These are phyloP conservation scores for Meyerozyma smithsonii DNA, from an alignment of 1,139 yeast genomes.

Conservation along the genomic window DNA sequence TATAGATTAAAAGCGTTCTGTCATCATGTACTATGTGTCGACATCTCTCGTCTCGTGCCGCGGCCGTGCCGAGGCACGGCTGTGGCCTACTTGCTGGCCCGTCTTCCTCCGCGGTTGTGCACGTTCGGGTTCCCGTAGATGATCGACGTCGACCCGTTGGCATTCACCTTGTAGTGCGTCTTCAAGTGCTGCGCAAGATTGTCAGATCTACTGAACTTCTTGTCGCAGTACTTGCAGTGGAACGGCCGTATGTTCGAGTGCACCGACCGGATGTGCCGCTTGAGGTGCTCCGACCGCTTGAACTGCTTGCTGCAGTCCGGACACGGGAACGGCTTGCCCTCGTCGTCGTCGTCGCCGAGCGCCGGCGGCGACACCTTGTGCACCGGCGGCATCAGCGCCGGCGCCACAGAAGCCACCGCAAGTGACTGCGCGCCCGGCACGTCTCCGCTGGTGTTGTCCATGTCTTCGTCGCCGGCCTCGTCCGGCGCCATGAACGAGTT, in stretches of 20 bases:
- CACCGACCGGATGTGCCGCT: conserved; percentile 45
- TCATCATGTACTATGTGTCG: no score
- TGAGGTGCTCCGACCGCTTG: conserved; percentile 46
- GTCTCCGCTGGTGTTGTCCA: neutral
- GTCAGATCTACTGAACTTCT: conserved; percentile 57
- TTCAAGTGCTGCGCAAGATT: conserved; percentile 61
- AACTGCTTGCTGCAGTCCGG: conserved; percentile 43
- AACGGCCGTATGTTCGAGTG: conserved; percentile 46
- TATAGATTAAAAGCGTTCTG: no score
- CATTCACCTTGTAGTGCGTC: conserved; percentile 39
- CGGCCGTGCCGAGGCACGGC: no score
- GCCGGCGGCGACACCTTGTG: neutral
- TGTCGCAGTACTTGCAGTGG: conserved; percentile 46
- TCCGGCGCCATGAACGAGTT: neutral
- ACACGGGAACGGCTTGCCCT: conserved; percentile 34
- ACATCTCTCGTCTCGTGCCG: no score
- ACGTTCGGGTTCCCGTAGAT: conserved; percentile 35
- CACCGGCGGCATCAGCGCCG: neutral
- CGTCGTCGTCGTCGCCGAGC: conserved; percentile 8
- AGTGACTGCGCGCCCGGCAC: neutral
- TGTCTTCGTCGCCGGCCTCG: neutral
- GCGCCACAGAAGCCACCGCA: neutral
- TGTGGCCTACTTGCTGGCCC: neutral
- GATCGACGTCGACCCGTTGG: conserved; percentile 33
- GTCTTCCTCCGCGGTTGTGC: conserved; percentile 23